Base-by-base conservation (phyloP, 192 early-diverging fungal genomes). In the Pilaira anomala region DNA sequence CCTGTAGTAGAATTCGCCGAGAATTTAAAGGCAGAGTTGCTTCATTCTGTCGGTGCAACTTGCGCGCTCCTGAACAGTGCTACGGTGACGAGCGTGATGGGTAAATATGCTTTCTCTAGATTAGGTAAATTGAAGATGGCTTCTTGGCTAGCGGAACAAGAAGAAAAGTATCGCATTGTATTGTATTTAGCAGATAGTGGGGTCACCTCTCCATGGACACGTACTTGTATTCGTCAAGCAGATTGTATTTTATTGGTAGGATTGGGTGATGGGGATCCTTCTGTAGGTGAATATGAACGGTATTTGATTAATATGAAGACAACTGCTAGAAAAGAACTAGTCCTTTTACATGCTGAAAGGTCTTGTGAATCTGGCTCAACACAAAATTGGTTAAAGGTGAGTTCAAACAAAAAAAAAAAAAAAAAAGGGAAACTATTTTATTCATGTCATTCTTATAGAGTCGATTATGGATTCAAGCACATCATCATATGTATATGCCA, bases 161-260 rank as follows among this genome's bases (percentile, higher is more conserved):
- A 99, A 74, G 93, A 95, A 68, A 81, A 78, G 26, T 82, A 86
- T 45, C 78, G 93, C 2, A 82, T 98, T 53, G 90, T 98, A 11
- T 76, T 99, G 29, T 98, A 97, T 68, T 88, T 99, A 44, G 97
- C 97, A 0, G 97, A 99, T 72, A 90, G 94, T 25, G 93, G 93
- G 1, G 77, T 90, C 39, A 85, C 78, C 49, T 89, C 93, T 7
- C 90, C 87, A 14, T 99, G 97, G 97, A 98, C 94, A 13, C 86
- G 91, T 67, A 88, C 92, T 14, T 98, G 95, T 65, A 91, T 99
- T 60, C 88, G 93, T 19, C 95, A 99, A 51, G 80, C 96, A 1
- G 97, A 99, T 77, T 98, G 95, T 74, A 90, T 99, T 55, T 73
- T 99, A 25, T 76, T 99, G 13, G 91, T 99, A 11, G 97, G 92